Conservation (phyloP, 805 yeast species). For the Pichia phayaonensis region DNA sequence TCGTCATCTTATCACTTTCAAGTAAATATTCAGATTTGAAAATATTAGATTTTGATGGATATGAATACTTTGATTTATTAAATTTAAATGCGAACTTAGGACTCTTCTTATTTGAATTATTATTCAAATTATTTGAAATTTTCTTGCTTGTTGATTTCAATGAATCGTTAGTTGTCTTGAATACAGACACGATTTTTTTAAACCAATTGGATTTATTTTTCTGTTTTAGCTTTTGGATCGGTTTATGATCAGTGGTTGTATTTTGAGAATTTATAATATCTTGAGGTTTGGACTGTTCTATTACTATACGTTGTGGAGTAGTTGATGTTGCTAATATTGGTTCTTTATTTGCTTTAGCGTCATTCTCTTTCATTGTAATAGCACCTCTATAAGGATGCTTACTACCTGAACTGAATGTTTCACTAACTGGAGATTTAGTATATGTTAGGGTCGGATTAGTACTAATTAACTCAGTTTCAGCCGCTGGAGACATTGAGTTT, state of each 20-base stretch:
- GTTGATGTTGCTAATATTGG: neutral
- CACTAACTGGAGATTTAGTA: neutral
- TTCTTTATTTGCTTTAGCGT: neutral
- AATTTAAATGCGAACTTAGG: conserved; percentile 3
- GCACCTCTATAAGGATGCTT: neutral
- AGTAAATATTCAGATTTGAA: conserved; percentile 7
- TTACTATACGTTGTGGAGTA: neutral
- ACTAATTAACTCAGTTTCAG: neutral
- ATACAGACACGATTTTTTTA: conserved; percentile 12
- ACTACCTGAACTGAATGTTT: neutral
- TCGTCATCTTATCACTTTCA: conserved; percentile 10
- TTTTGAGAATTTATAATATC: neutral
- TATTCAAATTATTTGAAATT: neutral
- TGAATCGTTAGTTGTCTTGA: neutral
- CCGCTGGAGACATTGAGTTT: neutral
- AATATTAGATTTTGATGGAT: neutral
- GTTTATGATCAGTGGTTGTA: too few species aligned
- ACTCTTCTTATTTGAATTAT: neutral
- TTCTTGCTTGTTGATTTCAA: neutral
- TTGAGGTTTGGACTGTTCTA: neutral
- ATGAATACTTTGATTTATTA: conserved; percentile 1
- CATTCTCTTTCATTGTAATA: neutral
- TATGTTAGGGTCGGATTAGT: neutral
- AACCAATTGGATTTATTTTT: conserved; percentile 19
- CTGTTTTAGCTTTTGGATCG: neutral